Base-by-base conservation (phyloP, 2,329 filamentous ascomycete species). In the Cytospora mali region DNA sequence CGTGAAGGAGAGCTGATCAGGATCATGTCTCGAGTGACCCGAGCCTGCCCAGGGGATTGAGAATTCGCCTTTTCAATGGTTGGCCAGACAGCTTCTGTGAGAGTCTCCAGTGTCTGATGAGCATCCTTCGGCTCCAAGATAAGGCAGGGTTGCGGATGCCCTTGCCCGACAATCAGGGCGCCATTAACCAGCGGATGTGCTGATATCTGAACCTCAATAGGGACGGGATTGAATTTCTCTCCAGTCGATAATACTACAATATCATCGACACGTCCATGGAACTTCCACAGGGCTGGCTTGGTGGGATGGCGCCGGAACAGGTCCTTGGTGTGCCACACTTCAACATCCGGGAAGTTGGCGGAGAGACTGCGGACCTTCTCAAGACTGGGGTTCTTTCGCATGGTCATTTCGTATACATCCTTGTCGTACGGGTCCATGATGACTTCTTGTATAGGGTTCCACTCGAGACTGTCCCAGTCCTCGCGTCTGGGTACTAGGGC, bases 291-390 rank as follows among this genome's bases (percentile, higher is more conserved):
- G 33, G n/a, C 31, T 4, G 46, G n/a, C 5, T 63, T 60, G 27
- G 52, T 42, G 2, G 56, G 46, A n/a, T 56, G 53, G 2, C 21
- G 33, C 1, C 9, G 48, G 31, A 92, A 80, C 89, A 92, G 62
- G 21, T 70, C 68, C 21, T 62, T 65, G 1, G 68, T 67, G 27
- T 62, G 65, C 64, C 67, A 69, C 2, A 66, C 61, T 29, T 67
- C 62, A 14, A 67, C 54, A n/a, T 68, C 48, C 2, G 67, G 68
- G 23, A 68, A 64, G 39, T 66, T 68, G 27, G 63, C 63, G 1
- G 65, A 66, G 9, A 66, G 52, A 27, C 48, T 46, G 13, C 65
- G 66, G 39, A 64, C 28, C n/a, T 58, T 56, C 48, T 65, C 66
- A 13, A 66, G 59, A 4, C 48, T 39, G 2, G 58, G 58, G 25